Base-by-base conservation (phyloP, 1,284 basidiomycete genomes). In the Cerrena zonata region DNA sequence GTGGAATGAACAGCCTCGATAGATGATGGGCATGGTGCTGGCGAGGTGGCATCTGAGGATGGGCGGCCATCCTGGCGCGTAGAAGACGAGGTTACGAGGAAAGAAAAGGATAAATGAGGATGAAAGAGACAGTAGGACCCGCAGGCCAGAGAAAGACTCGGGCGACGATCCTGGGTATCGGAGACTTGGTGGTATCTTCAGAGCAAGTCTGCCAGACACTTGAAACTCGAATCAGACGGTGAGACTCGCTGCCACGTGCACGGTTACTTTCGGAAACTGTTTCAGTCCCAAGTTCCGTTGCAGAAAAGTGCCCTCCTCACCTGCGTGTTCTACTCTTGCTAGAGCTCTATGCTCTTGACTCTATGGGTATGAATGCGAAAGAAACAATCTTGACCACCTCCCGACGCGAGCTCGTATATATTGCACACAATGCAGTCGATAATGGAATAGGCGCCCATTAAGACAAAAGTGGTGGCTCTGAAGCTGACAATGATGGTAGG, bases 1-100 rank as follows among this genome's bases (percentile, higher is more conserved):
- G 64, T 4, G 68, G 67, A 37, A 71, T 69, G 46, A 66, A 59
- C 36, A 71, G 63, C 27, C 68, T 59, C 23, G 68, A 60, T 22
- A 67, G 67, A 30, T 61, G 60, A 46, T 66, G 65, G 53, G 62
- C 60, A 30, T 61, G 60, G 46, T 66, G 65, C 55, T 63, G 61
- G 57, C 62, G 65, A 15, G 50, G 48, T n/a, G 46, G 53, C 13
- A 47, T 43, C 26, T 53, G 54, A 43, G 58, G 60, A 45, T 60
- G 62, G 18, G 61, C 48, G 43, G 61, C 56, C 62, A 63, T 63
- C 36, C 41, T 42, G 15, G 30, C 7, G 30, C 15, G 30, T 7
- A 34, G 15, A 15, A 34, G 7, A 34, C 7, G 15, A 34, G 7
- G 7, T 7, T 15, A 34, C 7, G 30, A 34, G 7, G 15, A 34